Base-by-base conservation (phyloP, 441 rosid species). In the Brassica hybrid region DNA sequence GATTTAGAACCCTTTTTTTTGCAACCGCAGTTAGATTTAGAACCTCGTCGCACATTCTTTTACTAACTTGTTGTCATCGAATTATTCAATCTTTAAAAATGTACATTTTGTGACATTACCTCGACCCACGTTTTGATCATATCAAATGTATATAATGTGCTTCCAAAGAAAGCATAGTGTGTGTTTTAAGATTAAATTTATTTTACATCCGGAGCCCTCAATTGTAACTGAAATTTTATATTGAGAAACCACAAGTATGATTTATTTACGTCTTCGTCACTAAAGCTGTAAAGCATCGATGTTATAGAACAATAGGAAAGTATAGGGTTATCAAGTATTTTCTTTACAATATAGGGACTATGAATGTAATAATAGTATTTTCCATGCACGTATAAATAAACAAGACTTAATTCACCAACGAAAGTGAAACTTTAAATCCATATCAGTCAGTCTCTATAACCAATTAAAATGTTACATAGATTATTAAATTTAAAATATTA, bases 51-150 rank as follows among this genome's bases (percentile, higher is more conserved):
- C 16, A 60, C n/a, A 43, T 60, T 21, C 45, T 27, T 72, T 30
- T 61, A 25, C 14, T 50, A 9, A 8, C 23, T 36, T 65, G 64
- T 36, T 21, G 17, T 36, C 77, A 32, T 62, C 69, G 41, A 73
- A 73, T 65, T n/a, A 54, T 65, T 14, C 7, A 14, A 12, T 72
- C 7, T 17, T 18, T 65, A 32, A 7, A 8, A 52, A 34, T 65
- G 14, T 4, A 52, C 57, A 65, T 65, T 23, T 13, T 52, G 56
- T 52, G 76, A 1, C 65, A 74, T 74, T 65, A 74, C 77, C 41
- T 54, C 77, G 71, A 65, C 67, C 77, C 77, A 74, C 71, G 77
- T 74, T 74, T 74, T 23, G 57, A 74, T 32, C 71, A 65, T 65
- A 74, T 65, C n/a, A 74, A 3, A 21, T 34, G 38, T 65, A 52